These are phyloP conservation scores for Gracilaria domingensis DNA, from an alignment of 23 red algal species.

Conservation along the genomic window DNA sequence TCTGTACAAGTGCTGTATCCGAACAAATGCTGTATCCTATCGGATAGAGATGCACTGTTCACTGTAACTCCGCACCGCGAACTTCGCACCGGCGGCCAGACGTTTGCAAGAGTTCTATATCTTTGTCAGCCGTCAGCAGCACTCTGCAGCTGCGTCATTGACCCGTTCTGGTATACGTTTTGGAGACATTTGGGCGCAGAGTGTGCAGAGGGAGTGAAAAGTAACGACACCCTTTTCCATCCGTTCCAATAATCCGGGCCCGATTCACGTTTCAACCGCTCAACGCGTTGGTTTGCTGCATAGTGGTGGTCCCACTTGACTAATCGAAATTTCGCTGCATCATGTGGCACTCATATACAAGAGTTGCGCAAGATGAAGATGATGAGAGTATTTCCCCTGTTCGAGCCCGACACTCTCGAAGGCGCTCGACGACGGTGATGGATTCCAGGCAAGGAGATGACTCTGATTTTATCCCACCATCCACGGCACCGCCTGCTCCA, in stretches of 20 bases:
- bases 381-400: not conserved
- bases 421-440: not conserved
- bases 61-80: too few relatives aligned
- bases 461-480: constrained; percentile 7
- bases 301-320: not conserved
- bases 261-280: not conserved
- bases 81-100: too few relatives aligned
- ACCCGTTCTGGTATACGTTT: too few relatives aligned
- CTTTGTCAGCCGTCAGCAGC: too few relatives aligned
- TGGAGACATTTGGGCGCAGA: too few relatives aligned
- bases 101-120: too few relatives aligned
- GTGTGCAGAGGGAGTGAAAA: too few relatives aligned
- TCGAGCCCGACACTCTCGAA: not conserved
- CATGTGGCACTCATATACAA: not conserved
- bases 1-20: too few relatives aligned
- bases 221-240: not conserved
- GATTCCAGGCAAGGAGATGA: not conserved
- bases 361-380: not conserved
- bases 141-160: too few relatives aligned
- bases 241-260: constrained; percentile 1
- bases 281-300: not conserved
- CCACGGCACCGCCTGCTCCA: not conserved
- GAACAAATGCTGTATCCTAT: too few relatives aligned
- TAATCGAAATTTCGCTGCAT: not conserved
- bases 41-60: too few relatives aligned